Evolutionary conservation across 1,284 basidiomycete genomes (phyloP), one percentile per base, ranked within the genome.

Genomic region (Fomitiporia mediterranea): DNA sequence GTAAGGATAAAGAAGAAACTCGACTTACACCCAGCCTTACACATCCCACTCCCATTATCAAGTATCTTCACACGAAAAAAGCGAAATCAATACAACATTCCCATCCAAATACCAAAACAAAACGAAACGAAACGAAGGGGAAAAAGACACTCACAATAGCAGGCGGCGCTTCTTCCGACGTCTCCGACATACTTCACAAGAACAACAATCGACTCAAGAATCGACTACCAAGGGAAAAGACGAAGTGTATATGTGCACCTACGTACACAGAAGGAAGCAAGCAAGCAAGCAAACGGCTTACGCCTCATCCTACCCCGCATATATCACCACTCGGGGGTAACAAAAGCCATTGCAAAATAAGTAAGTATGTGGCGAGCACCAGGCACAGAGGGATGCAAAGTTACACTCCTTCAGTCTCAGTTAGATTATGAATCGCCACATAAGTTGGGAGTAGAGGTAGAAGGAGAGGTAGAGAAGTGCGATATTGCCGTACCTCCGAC

Each of bases 11-110:
- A 34, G 48, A 46, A 30, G 3, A 37, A 30, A 43, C 42, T 37
- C 53, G 1, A 70, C 74, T 61, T 64, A 74, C 74, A 75, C 58
- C 83, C 82, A 70, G 83, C 83, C 73, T 86, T 86, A 75, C 83
- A 85, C 83, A 84, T 85, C 69, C 83, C 83, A 63, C 77, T 82
- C 65, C 81, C 78, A 71, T 82, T 82, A 72, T 82, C 80, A 62
- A 82, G 79, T 65, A 82, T 80, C 77, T 79, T n/a, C n/a, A 53
- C 15, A 42, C 13, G 11, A 2, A 13, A 25, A 11, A 19, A 43
- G 21, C 42, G 42, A 8, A 7, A 5, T 23, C 8, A 43, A n/a
- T 11, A 19, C 19, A 19, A 43, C 23, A 2, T 9, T 3, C 19
- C 21, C 42, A 9, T 42, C 13, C 17, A 27, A 4, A 5, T 23